Evolutionary conservation across 1,284 basidiomycete genomes (phyloP).

Genomic region (Ceratobasidium sp.): DNA sequence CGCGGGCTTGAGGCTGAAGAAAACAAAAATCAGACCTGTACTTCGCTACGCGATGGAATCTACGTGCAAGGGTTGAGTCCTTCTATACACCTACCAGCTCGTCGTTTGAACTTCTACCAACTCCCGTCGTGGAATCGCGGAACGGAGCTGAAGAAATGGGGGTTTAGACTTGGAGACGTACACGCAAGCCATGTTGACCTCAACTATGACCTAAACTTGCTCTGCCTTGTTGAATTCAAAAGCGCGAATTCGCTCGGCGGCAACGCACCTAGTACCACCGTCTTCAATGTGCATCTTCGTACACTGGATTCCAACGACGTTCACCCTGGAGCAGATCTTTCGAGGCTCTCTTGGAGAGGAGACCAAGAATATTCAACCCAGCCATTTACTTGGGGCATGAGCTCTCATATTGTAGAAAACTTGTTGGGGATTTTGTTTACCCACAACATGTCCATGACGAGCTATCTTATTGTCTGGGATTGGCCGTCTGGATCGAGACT

Average conservation of each 20-base stretch:
- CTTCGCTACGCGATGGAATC: background rate
- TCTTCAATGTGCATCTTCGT: conserved; percentile 11
- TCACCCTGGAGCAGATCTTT: conserved; percentile 22
- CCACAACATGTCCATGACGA: too few species aligned
- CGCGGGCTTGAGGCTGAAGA: background rate
- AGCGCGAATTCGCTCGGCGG: background rate
- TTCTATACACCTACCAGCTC: background rate
- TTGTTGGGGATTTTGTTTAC: conserved; percentile 12
- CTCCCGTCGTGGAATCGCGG: conserved; percentile 26
- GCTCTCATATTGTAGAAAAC: conserved; percentile 2
- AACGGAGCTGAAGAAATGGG: conserved; percentile 18
- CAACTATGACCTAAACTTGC: conserved; percentile 8
- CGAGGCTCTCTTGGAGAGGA: background rate
- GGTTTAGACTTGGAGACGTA: background rate
- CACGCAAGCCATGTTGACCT: conserved; percentile 12
- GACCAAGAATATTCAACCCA: background rate
- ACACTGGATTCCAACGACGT: conserved; percentile 14
- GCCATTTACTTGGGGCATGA: conserved; percentile 1
- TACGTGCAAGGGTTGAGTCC: conserved; percentile 20
- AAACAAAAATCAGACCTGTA: background rate
- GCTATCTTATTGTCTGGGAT: conserved; percentile 22
- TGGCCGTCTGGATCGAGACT: conserved; percentile 12
- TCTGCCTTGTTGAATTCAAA: background rate
- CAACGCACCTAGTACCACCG: background rate
- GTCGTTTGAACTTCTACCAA: conserved; percentile 9